Base-by-base conservation (phyloP, 1,139 yeast genomes). In the Wickerhamomyces sp. region DNA sequence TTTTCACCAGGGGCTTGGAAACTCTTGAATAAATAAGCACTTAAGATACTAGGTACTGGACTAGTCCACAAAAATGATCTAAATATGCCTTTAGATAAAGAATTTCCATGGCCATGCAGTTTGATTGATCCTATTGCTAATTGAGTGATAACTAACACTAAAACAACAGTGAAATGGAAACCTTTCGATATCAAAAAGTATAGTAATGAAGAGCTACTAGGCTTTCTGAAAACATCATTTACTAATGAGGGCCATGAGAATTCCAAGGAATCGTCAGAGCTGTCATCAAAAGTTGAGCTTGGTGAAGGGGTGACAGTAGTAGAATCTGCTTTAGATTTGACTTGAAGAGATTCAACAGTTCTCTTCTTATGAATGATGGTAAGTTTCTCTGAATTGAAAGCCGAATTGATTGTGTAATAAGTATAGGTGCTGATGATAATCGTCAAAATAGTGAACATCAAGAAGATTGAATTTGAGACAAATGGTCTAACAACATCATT, bases 401-500 rank as follows among this genome's bases (percentile, higher is more conserved):
- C 54, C 28, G 30, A 33, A 4, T 27, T 31, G 10, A 46, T 21
- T 3, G 51, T 47, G 18, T 31, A 32, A 25, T 38, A 42, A 7
- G 54, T 45, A 54, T 67, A 65, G 43, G 69, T 65, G 26, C 68
- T 67, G 30, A 54, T 36, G 16, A 51, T 33, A 2, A 37, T 5
- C 1, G 54, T 42, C 31, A 56, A 39, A 5, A 46, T 9, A 9
- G 44, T n/a, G 33, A 54, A 54, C 25, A 52, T 45, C 2, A 35
- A 25, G 14, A 48, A 24, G 8, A 51, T 46, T 7, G 57, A 36
- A n/a, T 42, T 39, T 13, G 48, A 41, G 13, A 53, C 43, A 25
- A 46, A 40, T 13, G 57, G 55, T 30, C 47, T 48, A 17, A 55
- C 48, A 31, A 56, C 40, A 31, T 50, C 53, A 40, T 56, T 56